Evolutionary conservation across 164 flowering plant species (phyloP).

Genomic region (Kingdonia uniflora): DNA sequence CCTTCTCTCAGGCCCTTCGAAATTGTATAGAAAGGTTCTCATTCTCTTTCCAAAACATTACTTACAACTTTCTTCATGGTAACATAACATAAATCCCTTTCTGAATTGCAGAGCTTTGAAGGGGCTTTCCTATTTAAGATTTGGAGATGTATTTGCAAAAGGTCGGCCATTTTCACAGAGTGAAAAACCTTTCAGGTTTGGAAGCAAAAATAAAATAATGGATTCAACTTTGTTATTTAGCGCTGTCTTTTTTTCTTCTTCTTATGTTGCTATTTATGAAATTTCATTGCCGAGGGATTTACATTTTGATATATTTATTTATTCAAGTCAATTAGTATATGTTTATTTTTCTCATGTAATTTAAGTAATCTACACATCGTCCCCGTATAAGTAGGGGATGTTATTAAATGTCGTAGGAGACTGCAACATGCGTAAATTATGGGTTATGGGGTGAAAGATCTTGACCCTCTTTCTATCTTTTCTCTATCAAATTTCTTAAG

Average conservation of each 20-base stretch:
- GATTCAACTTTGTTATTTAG: conserved; percentile 1
- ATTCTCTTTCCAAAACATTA: conserved; percentile 1
- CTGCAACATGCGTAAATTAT: no score
- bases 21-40: conserved; percentile 80
- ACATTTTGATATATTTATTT: not conserved
- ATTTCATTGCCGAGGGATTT: not conserved
- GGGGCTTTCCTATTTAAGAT: conserved; percentile 70
- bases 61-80: not conserved
- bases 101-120: conserved; percentile 52
- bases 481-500: no score
- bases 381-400: no score
- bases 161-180: conserved; percentile 44
- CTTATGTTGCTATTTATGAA: not conserved
- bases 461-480: no score
- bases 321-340: no score
- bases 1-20: conserved; percentile 84
- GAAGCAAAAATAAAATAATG: not conserved
- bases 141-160: conserved; percentile 86
- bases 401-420: no score
- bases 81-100: conserved; percentile 5
- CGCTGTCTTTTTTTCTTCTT: no score
- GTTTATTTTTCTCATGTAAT: no score
- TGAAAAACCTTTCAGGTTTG: conserved; percentile 74
- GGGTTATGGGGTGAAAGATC: no score
- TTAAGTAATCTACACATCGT: no score